Evolutionary conservation across 2,329 filamentous ascomycete species (phyloP).

Genomic region (Calonectria naviculata): DNA sequence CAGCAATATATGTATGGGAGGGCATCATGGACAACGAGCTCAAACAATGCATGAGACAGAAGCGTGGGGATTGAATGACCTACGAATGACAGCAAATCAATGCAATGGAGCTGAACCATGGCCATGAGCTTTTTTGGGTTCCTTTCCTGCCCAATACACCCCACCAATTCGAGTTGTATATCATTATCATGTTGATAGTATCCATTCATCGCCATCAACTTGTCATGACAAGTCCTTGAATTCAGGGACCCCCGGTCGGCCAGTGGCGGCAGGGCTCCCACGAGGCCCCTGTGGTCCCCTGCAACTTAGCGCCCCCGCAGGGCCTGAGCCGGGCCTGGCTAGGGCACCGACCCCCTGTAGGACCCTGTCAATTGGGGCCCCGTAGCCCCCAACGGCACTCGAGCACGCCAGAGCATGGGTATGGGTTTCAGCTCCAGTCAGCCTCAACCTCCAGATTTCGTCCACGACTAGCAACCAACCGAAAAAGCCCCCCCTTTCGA

Average conservation of each 20-base stretch:
- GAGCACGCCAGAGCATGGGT: conserved; percentile 9
- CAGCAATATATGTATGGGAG: neutral
- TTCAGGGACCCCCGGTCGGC: conserved; percentile 3
- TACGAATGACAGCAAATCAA: neutral
- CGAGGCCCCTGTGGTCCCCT: conserved; percentile 13
- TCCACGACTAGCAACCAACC: conserved; percentile 2
- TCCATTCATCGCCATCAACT: neutral
- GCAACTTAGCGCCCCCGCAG: neutral
- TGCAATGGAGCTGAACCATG: neutral
- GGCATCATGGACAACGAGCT: neutral
- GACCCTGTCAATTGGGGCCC: neutral
- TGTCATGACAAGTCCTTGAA: neutral
- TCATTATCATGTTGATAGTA: neutral
- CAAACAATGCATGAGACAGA: conserved; percentile 3
- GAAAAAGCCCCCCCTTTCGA: conserved; percentile 10
- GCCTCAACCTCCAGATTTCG: conserved; percentile 19
- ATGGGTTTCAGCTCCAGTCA: conserved; percentile 19
- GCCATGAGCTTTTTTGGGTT: neutral
- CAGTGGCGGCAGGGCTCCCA: conserved; percentile 14
- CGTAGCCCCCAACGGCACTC: neutral
- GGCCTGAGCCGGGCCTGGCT: neutral
- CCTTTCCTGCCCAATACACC: neutral
- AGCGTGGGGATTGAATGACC: neutral
- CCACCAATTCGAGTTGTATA: neutral
- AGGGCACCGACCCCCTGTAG: neutral